phyloP scores from a whole-genome alignment of 495 filamentous ascomycete genomes.

The Neurospora sp. region DNA sequence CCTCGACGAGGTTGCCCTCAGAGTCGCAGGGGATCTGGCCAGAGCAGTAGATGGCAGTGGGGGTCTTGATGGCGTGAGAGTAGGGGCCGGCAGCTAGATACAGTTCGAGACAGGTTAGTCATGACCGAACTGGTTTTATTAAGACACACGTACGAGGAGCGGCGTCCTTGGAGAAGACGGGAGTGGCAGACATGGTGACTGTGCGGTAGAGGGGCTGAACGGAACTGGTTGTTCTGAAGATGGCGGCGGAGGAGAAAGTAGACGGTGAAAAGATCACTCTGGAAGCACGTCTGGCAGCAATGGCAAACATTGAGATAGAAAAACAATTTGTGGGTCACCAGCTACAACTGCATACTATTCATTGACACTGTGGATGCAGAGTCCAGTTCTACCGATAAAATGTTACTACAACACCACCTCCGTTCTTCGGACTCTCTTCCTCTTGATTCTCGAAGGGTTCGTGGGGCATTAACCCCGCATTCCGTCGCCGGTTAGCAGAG shows the following conservation, averaged over 20 bases:
- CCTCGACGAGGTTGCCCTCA: constrained; percentile 61
- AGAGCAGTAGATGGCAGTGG: constrained; percentile 78
- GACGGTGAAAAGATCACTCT: constrained; percentile 4
- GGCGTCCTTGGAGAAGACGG: constrained; percentile 43
- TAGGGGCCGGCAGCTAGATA: constrained; percentile 49
- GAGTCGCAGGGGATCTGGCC: constrained; percentile 82
- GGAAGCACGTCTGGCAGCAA: constrained; percentile 9
- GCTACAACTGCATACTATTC: not conserved
- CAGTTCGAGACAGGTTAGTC: not conserved
- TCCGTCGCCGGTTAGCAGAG: not conserved
- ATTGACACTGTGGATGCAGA: not conserved
- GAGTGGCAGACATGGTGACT: constrained; percentile 35
- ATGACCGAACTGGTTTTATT: not conserved
- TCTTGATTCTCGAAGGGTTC: not conserved
- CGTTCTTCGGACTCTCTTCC: constrained; percentile 17
- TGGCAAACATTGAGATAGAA: constrained; percentile 6
- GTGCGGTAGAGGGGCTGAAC: constrained; percentile 8
- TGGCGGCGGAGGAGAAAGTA: no score
- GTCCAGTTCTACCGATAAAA: not conserved
- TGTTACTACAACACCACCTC: constrained; percentile 7
- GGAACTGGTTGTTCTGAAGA: not conserved
- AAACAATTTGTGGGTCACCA: not conserved
- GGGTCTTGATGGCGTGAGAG: constrained; percentile 81
- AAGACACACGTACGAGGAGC: constrained; percentile 37
- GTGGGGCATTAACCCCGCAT: not conserved